phyloP scores from a whole-genome alignment of 192 early-diverging fungal genomes.

The Gonapodya prolifera region DNA sequence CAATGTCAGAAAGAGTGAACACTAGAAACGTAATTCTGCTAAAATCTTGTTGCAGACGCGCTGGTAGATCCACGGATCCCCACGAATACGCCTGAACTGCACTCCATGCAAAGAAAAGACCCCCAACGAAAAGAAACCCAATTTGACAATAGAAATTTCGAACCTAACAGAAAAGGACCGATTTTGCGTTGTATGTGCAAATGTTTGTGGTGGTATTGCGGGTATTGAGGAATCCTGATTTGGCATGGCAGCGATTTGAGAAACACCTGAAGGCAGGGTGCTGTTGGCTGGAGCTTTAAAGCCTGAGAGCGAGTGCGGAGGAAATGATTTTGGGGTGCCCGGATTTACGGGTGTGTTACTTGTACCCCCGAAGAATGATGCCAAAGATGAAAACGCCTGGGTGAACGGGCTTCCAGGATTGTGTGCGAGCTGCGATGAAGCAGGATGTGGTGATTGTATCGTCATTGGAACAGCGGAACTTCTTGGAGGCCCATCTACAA shows the following conservation, averaged over 20 bases:
- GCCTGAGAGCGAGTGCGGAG: background rate
- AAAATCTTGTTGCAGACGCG: background rate
- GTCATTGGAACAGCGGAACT: background rate
- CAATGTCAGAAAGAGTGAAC: background rate
- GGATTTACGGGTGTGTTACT: background rate
- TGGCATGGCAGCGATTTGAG: background rate
- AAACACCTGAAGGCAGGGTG: background rate
- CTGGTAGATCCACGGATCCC: background rate
- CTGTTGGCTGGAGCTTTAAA: background rate
- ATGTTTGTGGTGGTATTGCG: background rate
- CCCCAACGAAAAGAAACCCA: background rate
- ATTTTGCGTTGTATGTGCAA: background rate
- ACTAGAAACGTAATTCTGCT: background rate
- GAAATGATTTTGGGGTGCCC: background rate
- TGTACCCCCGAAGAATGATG: background rate
- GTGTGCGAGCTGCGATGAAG: background rate
- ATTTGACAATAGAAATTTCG: background rate
- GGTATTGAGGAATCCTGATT: background rate
- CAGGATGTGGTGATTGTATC: background rate
- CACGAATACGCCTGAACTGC: background rate
- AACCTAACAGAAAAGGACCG: background rate
- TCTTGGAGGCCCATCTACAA: background rate
- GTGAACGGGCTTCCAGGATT: background rate
- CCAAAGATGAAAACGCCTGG: background rate
- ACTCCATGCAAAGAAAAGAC: background rate